Evolutionary conservation across 805 yeast species (phyloP).

Genomic region (Lipomyces yamanashiensis): DNA sequence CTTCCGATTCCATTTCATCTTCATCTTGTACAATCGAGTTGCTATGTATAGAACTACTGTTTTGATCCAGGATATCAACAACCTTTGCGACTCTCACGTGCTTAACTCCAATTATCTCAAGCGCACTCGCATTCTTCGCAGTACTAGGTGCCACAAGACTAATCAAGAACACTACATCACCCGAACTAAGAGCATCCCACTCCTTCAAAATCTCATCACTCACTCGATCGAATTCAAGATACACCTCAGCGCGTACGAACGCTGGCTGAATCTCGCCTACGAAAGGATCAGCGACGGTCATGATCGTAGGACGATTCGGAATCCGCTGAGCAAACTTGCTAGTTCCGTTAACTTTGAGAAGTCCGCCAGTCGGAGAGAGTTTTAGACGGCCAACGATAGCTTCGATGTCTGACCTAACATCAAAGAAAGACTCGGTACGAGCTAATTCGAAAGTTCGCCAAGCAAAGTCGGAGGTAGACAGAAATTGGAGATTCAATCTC

Average conservation of each 20-base stretch:
- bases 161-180: slow-evolving; percentile 41
- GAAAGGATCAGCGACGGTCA: slow-evolving; percentile 37
- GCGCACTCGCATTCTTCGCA: slow-evolving; percentile 12
- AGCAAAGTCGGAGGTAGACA: slow-evolving; percentile 42
- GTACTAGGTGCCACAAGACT: slow-evolving; percentile 33
- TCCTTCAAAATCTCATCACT: slow-evolving; percentile 32
- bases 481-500: slow-evolving; percentile 41
- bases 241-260: slow-evolving; percentile 40
- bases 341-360: slow-evolving; percentile 34
- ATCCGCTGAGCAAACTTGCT: slow-evolving; percentile 39
- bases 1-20: neutral
- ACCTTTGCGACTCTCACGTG: slow-evolving; percentile 40
- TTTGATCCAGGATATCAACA: slow-evolving; percentile 39
- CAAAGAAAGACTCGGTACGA: slow-evolving; percentile 37
- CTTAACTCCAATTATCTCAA: slow-evolving; percentile 38
- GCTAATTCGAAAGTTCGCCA: slow-evolving; percentile 38
- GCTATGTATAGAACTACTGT: slow-evolving; percentile 15
- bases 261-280: slow-evolving; percentile 41
- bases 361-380: slow-evolving; percentile 12
- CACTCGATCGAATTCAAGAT: slow-evolving; percentile 34
- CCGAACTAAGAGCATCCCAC: slow-evolving; percentile 41
- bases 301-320: slow-evolving; percentile 26
- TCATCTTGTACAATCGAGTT: neutral
- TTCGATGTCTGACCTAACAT: slow-evolving; percentile 39
- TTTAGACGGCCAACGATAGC: slow-evolving; percentile 36